Evolutionary conservation across 2,329 filamentous ascomycete genomes (phyloP), one percentile per base, ranked within the genome.

Genomic region (Orbilia oligospora): DNA sequence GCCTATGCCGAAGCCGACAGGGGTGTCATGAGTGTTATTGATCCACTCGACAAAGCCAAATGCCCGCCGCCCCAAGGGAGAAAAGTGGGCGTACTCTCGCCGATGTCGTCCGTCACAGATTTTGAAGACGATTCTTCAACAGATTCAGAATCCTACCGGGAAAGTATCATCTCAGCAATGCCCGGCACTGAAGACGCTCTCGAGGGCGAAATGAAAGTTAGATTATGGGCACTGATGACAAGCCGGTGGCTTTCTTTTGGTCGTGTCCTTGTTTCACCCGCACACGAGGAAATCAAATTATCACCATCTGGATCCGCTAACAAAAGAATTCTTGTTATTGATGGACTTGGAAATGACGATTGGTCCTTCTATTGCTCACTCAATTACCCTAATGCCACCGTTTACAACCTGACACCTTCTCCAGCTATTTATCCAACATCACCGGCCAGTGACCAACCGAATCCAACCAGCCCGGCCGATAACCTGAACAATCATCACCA

Each of bases 211-310:
- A 91, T 93, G 79, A 93, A 94, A 82, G 87, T 96, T 22, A 88
- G 93, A 1, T 90, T 93, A 16, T 92, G 91, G 3, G 93, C 92
- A 1, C 90, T 96, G 86, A 94, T 93, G 77, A 93, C 94, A 24
- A 94, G 91, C 87, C 94, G 94, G 83, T 96, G 92, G 93, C 88
- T 96, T 24, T 93, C 91, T 0, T 95, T 95, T 83, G 93, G 93
- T 0, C 91, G 93, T 81, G 92, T 95, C 0, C 86, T 96, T 3
- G 94, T 96, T 85, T 94, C 92, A 81, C 92, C 93, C 10, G 90
- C 92, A 4, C 89, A 93, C 27, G 91, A 93, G 55, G 90, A 93
- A 80, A 87, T 94, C 22, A 85, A 88, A 58, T 41, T 22, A 30
- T 46, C 67, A 2, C 36, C 33, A 33, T 30, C 67, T 18, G 58